A percentile compares a stretch with the other conserved stretches of the same genome.
These are phyloP conservation scores for Gryganskiella cystojenkinii DNA, from an alignment of 192 early-diverging fungal species.

Conservation along the genomic window DNA sequence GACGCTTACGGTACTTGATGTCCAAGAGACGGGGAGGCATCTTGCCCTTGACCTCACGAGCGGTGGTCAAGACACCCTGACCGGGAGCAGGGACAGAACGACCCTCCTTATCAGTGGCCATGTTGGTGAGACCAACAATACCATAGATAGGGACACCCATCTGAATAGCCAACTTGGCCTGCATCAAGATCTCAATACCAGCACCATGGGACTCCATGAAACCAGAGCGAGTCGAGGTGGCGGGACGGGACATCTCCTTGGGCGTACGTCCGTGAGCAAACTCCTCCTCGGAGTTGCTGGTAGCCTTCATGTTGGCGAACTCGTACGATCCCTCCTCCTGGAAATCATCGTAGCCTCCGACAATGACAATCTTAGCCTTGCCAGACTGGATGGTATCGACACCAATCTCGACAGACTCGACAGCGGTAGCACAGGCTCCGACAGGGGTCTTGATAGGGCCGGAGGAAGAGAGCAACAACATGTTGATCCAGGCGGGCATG, in stretches of 20 bases:
- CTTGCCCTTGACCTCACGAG: constrained; percentile 73
- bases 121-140: constrained; percentile 88
- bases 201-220: constrained; percentile 95
- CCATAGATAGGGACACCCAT: constrained; percentile 95
- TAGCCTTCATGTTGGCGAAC: constrained; percentile 98
- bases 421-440: constrained; percentile 94
- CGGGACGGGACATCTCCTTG: constrained; percentile 90
- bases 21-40: constrained; percentile 73
- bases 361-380: constrained; percentile 93
- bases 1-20: constrained; percentile 85
- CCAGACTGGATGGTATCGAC: constrained; percentile 89
- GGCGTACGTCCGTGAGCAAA: constrained; percentile 87
- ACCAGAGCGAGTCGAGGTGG: constrained; percentile 87
- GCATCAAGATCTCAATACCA: constrained; percentile 92
- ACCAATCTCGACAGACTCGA: constrained; percentile 91
- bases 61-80: constrained; percentile 92
- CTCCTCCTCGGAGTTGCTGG: constrained; percentile 85
- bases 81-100: constrained; percentile 95
- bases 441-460: constrained; percentile 95
- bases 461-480: constrained; percentile 91
- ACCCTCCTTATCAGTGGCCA: constrained; percentile 95
- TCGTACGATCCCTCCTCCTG: constrained; percentile 94
- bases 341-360: constrained; percentile 95
- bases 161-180: constrained; percentile 85
- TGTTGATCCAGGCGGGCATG: constrained; percentile 96